These are phyloP conservation scores for Boletus mariae DNA, from an alignment of 1,284 basidiomycete genomes.

Conservation along the genomic window DNA sequence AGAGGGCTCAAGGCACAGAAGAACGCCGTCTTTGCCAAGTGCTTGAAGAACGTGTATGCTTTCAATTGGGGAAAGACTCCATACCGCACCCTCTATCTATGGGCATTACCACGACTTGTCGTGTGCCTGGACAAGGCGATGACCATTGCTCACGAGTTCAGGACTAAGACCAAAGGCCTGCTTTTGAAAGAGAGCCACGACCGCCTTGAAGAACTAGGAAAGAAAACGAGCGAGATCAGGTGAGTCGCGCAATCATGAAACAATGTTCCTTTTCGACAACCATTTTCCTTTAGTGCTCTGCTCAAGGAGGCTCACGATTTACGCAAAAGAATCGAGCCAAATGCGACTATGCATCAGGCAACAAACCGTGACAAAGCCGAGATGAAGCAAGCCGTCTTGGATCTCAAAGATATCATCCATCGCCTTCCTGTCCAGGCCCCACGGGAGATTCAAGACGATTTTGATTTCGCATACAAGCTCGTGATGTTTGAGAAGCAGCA, in stretches of 20 bases:
- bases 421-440: slow-evolving; percentile 13
- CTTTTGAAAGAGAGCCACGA: slow-evolving; percentile 28
- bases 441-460: slow-evolving; percentile 27
- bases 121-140: slow-evolving; percentile 42
- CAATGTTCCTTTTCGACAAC: background rate
- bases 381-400: slow-evolving; percentile 25
- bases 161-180: slow-evolving; percentile 35
- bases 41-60: slow-evolving; percentile 29
- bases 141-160: slow-evolving; percentile 27
- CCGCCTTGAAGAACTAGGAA: slow-evolving; percentile 36
- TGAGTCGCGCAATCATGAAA: too few species aligned
- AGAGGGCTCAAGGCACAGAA: slow-evolving; percentile 26
- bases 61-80: slow-evolving; percentile 34
- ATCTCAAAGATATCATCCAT: slow-evolving; percentile 27
- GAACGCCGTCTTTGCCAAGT: slow-evolving; percentile 34
- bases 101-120: slow-evolving; percentile 48
- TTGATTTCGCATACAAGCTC: slow-evolving; percentile 32
- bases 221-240: slow-evolving; percentile 25
- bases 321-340: slow-evolving; percentile 29
- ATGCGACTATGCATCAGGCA: slow-evolving; percentile 23
- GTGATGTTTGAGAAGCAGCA: slow-evolving; percentile 24
- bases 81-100: slow-evolving; percentile 46
- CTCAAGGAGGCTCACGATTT: slow-evolving; percentile 22
- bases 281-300: slow-evolving; percentile 17
- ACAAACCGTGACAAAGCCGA: slow-evolving; percentile 8